These are phyloP conservation scores for Ceratocystiopsis brevicomis DNA, from an alignment of 2,329 filamentous ascomycete genomes.

Conservation along the genomic window DNA sequence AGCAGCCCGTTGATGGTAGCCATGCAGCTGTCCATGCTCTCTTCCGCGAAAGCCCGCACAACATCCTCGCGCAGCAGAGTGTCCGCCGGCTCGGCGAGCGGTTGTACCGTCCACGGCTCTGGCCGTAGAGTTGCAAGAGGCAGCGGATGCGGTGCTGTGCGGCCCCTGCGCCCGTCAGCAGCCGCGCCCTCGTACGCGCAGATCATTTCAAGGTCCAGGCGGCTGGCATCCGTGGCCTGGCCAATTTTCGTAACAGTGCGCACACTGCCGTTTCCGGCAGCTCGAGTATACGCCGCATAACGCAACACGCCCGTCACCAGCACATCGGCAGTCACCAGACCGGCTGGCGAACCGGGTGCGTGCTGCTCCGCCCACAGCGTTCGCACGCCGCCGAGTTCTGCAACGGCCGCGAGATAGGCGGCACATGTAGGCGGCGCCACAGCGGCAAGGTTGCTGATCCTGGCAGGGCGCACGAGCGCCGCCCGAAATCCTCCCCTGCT, in stretches of 20 bases:
- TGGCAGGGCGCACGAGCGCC: too few relatives aligned
- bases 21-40: neutral
- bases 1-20: neutral
- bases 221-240: neutral
- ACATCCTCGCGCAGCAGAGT: neutral
- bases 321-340: neutral
- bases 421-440: neutral
- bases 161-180: too few relatives aligned
- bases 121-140: neutral
- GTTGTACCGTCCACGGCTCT: neutral
- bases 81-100: neutral
- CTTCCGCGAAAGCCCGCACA: neutral
- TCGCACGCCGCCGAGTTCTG: constrained; percentile 9
- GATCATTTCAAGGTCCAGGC: constrained; percentile 1
- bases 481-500: too few relatives aligned
- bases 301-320: constrained; percentile 1
- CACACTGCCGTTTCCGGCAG: too few relatives aligned
- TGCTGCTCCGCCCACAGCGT: constrained; percentile 5
- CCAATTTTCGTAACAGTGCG: too few relatives aligned
- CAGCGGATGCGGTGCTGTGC: neutral
- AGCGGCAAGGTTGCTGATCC: neutral
- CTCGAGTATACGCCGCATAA: neutral
- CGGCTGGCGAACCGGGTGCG: neutral
- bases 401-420: constrained; percentile 6
- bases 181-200: neutral